Evolutionary conservation across 2,329 filamentous ascomycete genomes (phyloP).

Genomic region (Corniculantispora saksenae): DNA sequence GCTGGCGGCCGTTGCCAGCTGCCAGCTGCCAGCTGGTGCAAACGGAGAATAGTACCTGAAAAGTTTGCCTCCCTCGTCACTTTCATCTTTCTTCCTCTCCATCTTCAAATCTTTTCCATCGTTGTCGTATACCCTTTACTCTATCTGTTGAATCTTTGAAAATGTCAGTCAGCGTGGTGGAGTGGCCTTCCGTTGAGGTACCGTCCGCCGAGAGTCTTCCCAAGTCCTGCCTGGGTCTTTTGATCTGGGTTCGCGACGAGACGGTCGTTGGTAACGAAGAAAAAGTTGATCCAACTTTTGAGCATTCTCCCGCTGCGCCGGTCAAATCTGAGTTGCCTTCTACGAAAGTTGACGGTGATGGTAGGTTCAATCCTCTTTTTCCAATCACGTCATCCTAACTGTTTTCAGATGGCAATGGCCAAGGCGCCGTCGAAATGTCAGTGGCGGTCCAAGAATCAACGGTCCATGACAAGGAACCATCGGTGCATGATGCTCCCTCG

Average conservation of each 20-base stretch:
- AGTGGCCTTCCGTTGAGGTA: conserved; percentile 3
- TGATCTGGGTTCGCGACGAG: conserved; percentile 12
- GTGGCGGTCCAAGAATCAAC: neutral
- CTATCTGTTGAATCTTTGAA: neutral
- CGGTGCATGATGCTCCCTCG: neutral
- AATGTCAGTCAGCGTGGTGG: neutral
- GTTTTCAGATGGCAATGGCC: neutral
- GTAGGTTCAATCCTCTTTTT: neutral
- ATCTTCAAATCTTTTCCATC: neutral
- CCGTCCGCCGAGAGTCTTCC: neutral
- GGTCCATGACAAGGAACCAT: neutral
- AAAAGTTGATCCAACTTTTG: neutral
- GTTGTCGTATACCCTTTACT: neutral
- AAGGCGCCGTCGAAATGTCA: neutral
- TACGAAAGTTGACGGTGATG: neutral
- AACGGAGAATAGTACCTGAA: neutral
- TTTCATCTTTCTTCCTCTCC: neutral
- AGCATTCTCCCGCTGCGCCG: neutral
- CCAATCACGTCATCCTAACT: neutral
- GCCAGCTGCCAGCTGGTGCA: conserved; percentile 6
- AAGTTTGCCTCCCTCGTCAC: neutral
- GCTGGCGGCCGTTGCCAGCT: conserved; percentile 2
- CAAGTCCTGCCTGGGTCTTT: neutral
- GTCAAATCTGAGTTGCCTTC: neutral
- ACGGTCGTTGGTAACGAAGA: neutral